Conservation (phyloP, 108 stramenopile genomes). For the Skeletonema costatum region DNA sequence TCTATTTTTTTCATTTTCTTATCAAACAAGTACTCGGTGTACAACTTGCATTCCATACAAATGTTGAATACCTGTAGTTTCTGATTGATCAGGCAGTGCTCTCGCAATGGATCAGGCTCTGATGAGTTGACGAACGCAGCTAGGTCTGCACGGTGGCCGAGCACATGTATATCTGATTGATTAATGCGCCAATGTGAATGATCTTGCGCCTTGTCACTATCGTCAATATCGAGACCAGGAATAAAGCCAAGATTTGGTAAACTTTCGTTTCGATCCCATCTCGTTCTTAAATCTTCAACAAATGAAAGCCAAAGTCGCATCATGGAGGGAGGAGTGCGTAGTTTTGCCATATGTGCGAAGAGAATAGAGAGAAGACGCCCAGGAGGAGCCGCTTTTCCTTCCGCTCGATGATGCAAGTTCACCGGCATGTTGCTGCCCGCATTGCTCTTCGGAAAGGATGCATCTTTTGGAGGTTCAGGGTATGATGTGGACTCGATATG, state of each 20-base stretch:
- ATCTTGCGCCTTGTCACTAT: background rate
- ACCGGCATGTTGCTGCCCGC: background rate
- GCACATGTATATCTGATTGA: conserved; percentile 29
- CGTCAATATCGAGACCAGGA: conserved; percentile 59
- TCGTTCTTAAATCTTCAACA: conserved; percentile 68
- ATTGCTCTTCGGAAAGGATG: conserved; percentile 30
- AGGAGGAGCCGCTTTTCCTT: conserved; percentile 66
- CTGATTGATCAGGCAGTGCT: conserved; percentile 82
- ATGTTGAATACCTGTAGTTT: conserved; percentile 88
- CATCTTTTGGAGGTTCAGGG: conserved; percentile 64
- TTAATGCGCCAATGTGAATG: conserved; percentile 14
- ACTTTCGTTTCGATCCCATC: conserved; percentile 76
- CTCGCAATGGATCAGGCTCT: conserved; percentile 75
- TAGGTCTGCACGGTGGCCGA: conserved; percentile 50
- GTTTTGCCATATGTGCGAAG: conserved; percentile 78
- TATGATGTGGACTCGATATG: conserved; percentile 32
- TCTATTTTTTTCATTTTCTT: background rate
- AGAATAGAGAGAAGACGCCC: conserved; percentile 86
- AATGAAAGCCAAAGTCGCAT: conserved; percentile 74
- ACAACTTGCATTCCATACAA: conserved; percentile 75
- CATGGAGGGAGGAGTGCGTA: conserved; percentile 76
- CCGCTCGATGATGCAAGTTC: conserved; percentile 3
- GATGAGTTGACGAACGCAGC: conserved; percentile 55
- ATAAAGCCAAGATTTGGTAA: conserved; percentile 76
- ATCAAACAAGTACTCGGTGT: conserved; percentile 46